A percentile compares a stretch with the other conserved stretches of the same genome.
These are phyloP conservation scores for Trichoderma virens DNA, from an alignment of 495 filamentous ascomycete genomes.

Conservation along the genomic window DNA sequence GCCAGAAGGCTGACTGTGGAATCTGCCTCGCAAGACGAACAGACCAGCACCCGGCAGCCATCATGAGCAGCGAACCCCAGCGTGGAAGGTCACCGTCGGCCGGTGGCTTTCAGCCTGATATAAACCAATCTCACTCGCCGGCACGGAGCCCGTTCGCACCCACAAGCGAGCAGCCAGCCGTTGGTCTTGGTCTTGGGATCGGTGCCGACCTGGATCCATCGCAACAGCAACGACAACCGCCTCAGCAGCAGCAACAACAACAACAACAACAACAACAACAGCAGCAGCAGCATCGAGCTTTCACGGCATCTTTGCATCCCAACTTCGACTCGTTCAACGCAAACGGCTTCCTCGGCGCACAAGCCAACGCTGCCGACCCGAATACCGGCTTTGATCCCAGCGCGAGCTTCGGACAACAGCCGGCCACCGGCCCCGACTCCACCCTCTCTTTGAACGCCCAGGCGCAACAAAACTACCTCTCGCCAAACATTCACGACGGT, in stretches of 20 bases:
- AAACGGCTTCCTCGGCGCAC: slow-evolving; percentile 19
- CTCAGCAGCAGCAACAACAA: slow-evolving; percentile 26
- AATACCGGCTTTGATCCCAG: slow-evolving; percentile 30
- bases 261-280: slow-evolving; percentile 26
- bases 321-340: slow-evolving; percentile 31
- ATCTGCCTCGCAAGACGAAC: slow-evolving; percentile 8
- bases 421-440: slow-evolving; percentile 28
- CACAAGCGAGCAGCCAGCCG: slow-evolving; percentile 26
- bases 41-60: slow-evolving; percentile 9
- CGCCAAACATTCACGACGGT: slow-evolving; percentile 33
- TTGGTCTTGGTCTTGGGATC: slow-evolving; percentile 40
- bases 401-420: slow-evolving; percentile 30
- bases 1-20: slow-evolving; percentile 10
- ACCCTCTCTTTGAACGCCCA: slow-evolving; percentile 18
- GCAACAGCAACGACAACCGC: slow-evolving; percentile 28
- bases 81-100: slow-evolving; percentile 40
- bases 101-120: slow-evolving; percentile 39
- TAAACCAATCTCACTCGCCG: slow-evolving; percentile 44
- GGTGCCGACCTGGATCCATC: slow-evolving; percentile 22
- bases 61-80: slow-evolving; percentile 40
- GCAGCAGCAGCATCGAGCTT: slow-evolving; percentile 30
- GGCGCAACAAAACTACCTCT: slow-evolving; percentile 27
- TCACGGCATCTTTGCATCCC: slow-evolving; percentile 24
- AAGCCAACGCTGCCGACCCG: slow-evolving; percentile 20
- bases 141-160: slow-evolving; percentile 39